Base-by-base conservation (phyloP, 2,329 filamentous ascomycete genomes). In the Alternaria brassicicola region DNA sequence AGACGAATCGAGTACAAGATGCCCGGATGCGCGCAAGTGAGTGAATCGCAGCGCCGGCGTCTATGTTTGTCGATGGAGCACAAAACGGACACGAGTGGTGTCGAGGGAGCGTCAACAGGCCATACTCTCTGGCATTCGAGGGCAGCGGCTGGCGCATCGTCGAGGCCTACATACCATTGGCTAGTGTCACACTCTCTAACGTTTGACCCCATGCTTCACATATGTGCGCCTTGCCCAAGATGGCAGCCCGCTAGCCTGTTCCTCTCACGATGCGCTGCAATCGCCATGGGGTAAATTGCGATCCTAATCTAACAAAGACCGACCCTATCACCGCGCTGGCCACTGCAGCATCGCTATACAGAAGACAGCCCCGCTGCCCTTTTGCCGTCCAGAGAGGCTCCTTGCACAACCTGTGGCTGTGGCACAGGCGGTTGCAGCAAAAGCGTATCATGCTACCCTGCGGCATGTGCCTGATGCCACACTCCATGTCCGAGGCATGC, bases 201-300 rank as follows among this genome's bases (percentile, higher is more conserved):
- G 57, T 61, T 70, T 67, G 63, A 43, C 52, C 51, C 39, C 57
- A 55, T 63, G 61, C 64, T 59, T 58, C 67, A 70, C 36, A 23
- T 23, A 10, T 39, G 6, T 39, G 19, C 36, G 6, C 57, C 63
- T 59, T 45, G 31, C 70, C 64, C 54, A 52, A 65, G 15, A 13
- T 17, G 48, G 69, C 21, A 71, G 38, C 4, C 6, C 30, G 61
- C 72, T 74, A 74, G 53, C 72, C 66, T 66, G 63, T 70, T 67
- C 61, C 64, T 70, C 33, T 21, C 46, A 4, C 12, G 42, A 33
- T 47, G 49, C 57, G 52, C 51, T 54, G 47, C 57, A 46, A 33
- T 43, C 38, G 42, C 55, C 61, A 51, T 62, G 59, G 64, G 59
- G 65, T 64, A 70, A 58, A 69, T 63, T 69, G 65, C 57, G 10